phyloP scores from a whole-genome alignment of 2,329 filamentous ascomycete species.

The Thielaviopsis musarum region DNA sequence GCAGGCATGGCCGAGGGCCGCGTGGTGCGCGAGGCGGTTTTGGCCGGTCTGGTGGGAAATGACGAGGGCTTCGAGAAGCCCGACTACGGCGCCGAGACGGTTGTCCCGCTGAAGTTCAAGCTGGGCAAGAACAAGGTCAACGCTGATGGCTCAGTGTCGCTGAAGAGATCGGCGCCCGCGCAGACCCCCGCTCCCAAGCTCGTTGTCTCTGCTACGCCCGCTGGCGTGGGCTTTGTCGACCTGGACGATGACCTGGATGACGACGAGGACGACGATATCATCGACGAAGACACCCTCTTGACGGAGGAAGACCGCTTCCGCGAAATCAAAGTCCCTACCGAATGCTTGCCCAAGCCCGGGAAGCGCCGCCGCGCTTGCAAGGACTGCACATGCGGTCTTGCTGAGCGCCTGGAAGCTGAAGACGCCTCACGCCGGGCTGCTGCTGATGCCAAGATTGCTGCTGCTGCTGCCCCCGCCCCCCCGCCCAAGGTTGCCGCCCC shows the following conservation, averaged over 20 bases:
- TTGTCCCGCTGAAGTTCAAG: slow-evolving; percentile 32
- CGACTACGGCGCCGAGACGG: slow-evolving; percentile 35
- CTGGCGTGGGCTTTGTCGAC: slow-evolving; percentile 51
- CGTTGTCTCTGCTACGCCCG: slow-evolving; percentile 21
- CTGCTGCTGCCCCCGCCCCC: slow-evolving; percentile 23
- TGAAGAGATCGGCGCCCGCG: slow-evolving; percentile 16
- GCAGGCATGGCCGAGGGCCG: slow-evolving; percentile 33
- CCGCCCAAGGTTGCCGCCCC: background rate
- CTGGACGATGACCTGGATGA: slow-evolving; percentile 40
- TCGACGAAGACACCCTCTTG: slow-evolving; percentile 79
- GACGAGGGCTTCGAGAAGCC: slow-evolving; percentile 58
- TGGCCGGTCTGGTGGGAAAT: slow-evolving; percentile 58
- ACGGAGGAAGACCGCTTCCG: slow-evolving; percentile 69
- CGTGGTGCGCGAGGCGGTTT: slow-evolving; percentile 61
- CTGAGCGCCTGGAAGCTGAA: slow-evolving; percentile 71
- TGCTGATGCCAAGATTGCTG: slow-evolving; percentile 45
- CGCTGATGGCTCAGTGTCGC: slow-evolving; percentile 15
- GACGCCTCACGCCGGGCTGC: slow-evolving; percentile 55
- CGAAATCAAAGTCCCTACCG: slow-evolving; percentile 62
- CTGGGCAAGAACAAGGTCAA: slow-evolving; percentile 21
- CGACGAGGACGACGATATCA: slow-evolving; percentile 61
- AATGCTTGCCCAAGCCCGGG: slow-evolving; percentile 73
- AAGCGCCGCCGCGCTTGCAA: slow-evolving; percentile 91
- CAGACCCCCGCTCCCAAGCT: background rate
- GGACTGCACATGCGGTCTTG: slow-evolving; percentile 90